Conservation (phyloP, 1,284 basidiomycete genomes). For the Apiotrichum montevideense region DNA sequence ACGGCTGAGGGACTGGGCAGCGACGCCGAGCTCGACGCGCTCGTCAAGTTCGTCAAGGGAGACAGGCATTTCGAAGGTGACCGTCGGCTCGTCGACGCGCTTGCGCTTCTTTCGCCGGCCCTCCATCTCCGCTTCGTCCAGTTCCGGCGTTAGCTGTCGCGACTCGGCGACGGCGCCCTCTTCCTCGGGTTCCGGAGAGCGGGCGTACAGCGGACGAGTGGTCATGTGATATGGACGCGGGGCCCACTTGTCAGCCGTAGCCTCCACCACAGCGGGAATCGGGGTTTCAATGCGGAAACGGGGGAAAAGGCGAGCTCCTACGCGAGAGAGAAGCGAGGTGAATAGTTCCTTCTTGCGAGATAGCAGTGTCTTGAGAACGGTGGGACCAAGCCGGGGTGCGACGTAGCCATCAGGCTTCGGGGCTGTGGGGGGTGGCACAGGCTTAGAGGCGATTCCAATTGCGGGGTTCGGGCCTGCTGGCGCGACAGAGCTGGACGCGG, state of each 20-base stretch:
- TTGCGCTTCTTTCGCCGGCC: constrained; percentile 7
- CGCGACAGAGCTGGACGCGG: too few species aligned
- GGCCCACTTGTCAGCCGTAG: constrained; percentile 34
- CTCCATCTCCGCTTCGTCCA: constrained; percentile 5
- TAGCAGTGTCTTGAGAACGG: constrained; percentile 16
- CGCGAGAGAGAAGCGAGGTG: constrained; percentile 21
- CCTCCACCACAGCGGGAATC: constrained; percentile 23
- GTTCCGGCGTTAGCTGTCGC: constrained; percentile 14
- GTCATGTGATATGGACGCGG: constrained; percentile 35
- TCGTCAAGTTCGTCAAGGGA: constrained; percentile 40
- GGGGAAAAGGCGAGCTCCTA: constrained; percentile 24
- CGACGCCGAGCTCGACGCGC: constrained; percentile 32
- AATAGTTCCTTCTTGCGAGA: constrained; percentile 23
- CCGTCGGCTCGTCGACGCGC: constrained; percentile 24
- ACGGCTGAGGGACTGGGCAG: constrained; percentile 5
- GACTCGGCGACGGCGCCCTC: constrained; percentile 5
- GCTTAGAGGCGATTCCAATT: too few species aligned
- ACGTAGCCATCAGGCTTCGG: background rate
- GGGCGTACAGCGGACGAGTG: constrained; percentile 30
- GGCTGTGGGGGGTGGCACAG: background rate
- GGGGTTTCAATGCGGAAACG: constrained; percentile 21
- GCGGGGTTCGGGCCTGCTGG: too few species aligned
- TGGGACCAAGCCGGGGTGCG: constrained; percentile 2
- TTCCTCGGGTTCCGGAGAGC: constrained; percentile 14
- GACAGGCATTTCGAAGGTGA: constrained; percentile 43